Evolutionary conservation across 208 protist genomes (phyloP), one percentile per base, ranked within the genome.

Genomic region (Leptomonas seymouri): DNA sequence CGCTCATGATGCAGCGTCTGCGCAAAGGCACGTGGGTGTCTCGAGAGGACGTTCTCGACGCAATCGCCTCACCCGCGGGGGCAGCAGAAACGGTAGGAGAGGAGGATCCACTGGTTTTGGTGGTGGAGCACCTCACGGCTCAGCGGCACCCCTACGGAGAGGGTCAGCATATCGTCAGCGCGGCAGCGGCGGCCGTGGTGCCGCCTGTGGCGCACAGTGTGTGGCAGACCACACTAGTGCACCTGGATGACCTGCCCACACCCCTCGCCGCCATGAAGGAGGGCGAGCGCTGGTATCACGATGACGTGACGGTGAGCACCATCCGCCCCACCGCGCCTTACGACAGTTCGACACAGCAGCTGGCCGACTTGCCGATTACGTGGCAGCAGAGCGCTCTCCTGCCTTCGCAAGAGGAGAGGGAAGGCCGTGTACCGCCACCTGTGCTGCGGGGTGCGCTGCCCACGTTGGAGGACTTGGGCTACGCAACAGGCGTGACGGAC

Each of bases 201-300:
- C 48, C 28, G 16, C 61, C 64, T 3, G 57, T 58, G 54, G 81
- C 79, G 61, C 90, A 95, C 78, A 88, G 80, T 60, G 87, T 94
- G 45, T 97, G 93, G 90, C 90, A 95, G 61, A 84, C 86, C 15
- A 97, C 93, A 25, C 76, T 97, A n/a, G 80, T 97, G 9, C 93
- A 97, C 81, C 70, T 95, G 34, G 90, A 97, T 70, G 93, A 97
- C 67, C 75, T 97, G 9, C 81, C 86, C 45, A 89, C 84, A 15
- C 89, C 93, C 34, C 78, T 95, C 28, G 71, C 85, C 0, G 62
- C 78, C 8, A 95, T 97, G 90, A 76, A 82, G 48, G 87, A 94
- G 34, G 88, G 89, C 20, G 87, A 95, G 79, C 85, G 93, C 6
- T 93, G 88, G 87, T 95, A 91, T 75, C 90, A 95, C 67, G 93